Evolutionary conservation across 345 rosid genomes (phyloP), one percentile per base, ranked within the genome.

Genomic region (Turritis glabra): DNA sequence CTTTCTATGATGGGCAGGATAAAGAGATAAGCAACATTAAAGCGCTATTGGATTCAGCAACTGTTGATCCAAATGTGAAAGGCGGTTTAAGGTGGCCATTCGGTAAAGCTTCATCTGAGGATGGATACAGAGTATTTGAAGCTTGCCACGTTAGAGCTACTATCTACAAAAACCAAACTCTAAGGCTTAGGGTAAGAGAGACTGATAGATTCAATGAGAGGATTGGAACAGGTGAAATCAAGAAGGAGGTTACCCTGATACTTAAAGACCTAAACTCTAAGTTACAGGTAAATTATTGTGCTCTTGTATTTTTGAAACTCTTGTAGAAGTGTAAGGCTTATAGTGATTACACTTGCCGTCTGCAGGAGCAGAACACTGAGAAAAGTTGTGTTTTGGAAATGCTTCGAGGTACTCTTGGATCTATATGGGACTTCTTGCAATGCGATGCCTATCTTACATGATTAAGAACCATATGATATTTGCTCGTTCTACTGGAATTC

Each of bases 51-150:
- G 67, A 68, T 67, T 80, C 80, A 43, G 90, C 89, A 14, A 75
- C 84, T 62, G 13, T 86, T 71, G 93, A 88, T 80, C 79, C 87
- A 11, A 80, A 76, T 47, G 85, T 74, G 75, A 89, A 86, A 75
- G 95, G 96, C 18, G 91, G 97, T 35, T 64, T 90, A 69, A 84
- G 85, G 77, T 89, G 95, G 96, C 83, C 85, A 7, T 8, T 81
- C 26, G 86, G 83, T 48, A 80, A 77, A 82, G 30, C 73, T 64
- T 66, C 79, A 44, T 80, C 84, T 8, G 84, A 64, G 13, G 67
- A 83, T 50, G 81, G 89, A 77, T 86, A 67, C 67, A 59, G 38
- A 18, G 77, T 85, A 10, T 27, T 83, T 54, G 91, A 81, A 46
- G 82, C 72, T 46, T 82, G 85, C 84, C 91, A 84, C 69, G 81